Percentiles rank a stretch among this genome's conserved stretches.
phyloP scores from a whole-genome alignment of 2,329 filamentous ascomycete species.

The Pestalotiopsis sp. region DNA sequence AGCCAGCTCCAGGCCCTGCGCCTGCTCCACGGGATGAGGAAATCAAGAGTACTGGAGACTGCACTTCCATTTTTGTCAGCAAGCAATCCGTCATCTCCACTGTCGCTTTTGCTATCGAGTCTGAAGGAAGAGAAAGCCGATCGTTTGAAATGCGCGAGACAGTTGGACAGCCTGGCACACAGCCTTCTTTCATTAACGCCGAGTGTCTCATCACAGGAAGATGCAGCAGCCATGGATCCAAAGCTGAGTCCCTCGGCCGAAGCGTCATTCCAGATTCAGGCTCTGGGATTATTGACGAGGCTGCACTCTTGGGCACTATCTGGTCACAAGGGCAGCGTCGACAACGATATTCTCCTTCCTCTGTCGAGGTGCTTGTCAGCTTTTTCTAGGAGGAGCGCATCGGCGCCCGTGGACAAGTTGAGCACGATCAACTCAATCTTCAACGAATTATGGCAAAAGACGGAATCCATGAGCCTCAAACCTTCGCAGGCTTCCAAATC shows the following conservation, averaged over 20 bases:
- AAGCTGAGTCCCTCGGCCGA: constrained; percentile 59
- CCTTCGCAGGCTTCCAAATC: constrained; percentile 42
- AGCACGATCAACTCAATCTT: constrained; percentile 40
- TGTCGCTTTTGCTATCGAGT: constrained; percentile 56
- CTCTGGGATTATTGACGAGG: constrained; percentile 63
- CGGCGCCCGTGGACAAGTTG: constrained; percentile 39
- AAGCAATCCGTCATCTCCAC: constrained; percentile 57
- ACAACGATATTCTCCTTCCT: constrained; percentile 68
- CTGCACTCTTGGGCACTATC: constrained; percentile 69
- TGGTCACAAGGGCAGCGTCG: constrained; percentile 59
- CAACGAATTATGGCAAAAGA: constrained; percentile 39
- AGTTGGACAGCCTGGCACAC: constrained; percentile 69
- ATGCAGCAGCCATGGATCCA: constrained; percentile 56
- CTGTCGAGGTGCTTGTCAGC: constrained; percentile 65
- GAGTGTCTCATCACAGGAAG: constrained; percentile 66
- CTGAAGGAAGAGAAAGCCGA: constrained; percentile 47
- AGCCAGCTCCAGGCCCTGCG: constrained; percentile 69
- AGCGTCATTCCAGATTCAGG: constrained; percentile 64
- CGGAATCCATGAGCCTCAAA: constrained; percentile 38
- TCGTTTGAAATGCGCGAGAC: constrained; percentile 62
- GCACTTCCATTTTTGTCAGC: constrained; percentile 58
- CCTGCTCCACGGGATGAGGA: constrained; percentile 63
- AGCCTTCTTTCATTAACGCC: constrained; percentile 68
- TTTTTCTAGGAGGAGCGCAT: constrained; percentile 56
- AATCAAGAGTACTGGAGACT: constrained; percentile 61